These are phyloP conservation scores for Lachancea thermotolerans DNA, from an alignment of 805 yeast genomes.

Conservation along the genomic window DNA sequence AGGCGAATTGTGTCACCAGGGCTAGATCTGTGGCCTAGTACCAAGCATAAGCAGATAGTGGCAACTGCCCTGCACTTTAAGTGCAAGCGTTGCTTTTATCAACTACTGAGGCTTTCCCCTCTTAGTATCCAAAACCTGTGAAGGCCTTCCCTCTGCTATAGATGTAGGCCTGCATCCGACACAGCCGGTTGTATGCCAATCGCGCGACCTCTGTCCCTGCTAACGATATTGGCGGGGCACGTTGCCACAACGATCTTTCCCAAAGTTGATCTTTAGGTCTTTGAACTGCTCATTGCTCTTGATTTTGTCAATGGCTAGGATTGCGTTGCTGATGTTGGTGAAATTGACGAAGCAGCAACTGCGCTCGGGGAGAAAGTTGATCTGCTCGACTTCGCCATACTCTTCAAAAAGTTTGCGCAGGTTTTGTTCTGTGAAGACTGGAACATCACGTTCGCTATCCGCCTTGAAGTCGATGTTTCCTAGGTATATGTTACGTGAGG, in stretches of 20 bases:
- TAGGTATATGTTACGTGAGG: slow-evolving; percentile 85
- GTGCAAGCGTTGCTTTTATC: too few species aligned
- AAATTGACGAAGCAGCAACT: slow-evolving; percentile 89
- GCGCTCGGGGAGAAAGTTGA: slow-evolving; percentile 76
- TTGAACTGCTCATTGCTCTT: slow-evolving; percentile 65
- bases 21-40: too few species aligned
- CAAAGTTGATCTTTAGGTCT: slow-evolving; percentile 77
- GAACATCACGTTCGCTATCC: slow-evolving; percentile 17
- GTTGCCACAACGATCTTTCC: slow-evolving; percentile 93
- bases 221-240: slow-evolving; percentile 61
- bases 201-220: not conserved
- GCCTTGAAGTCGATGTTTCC: slow-evolving; percentile 52
- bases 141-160: too few species aligned
- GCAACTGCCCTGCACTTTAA: too few species aligned
- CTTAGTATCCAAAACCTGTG: too few species aligned
- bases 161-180: too few species aligned
- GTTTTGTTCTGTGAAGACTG: slow-evolving; percentile 45
- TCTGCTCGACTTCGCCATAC: slow-evolving; percentile 93
- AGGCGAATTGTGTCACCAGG: too few species aligned
- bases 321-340: slow-evolving; percentile 85
- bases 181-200: too few species aligned
- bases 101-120: too few species aligned
- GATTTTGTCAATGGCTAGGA: slow-evolving; percentile 86
- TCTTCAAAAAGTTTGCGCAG: slow-evolving; percentile 67
- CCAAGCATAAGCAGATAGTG: too few species aligned